Percentiles rank a stretch among this genome's conserved stretches.
Conservation (phyloP, 2,329 filamentous ascomycete species). For the Colletotrichum australisinense region DNA sequence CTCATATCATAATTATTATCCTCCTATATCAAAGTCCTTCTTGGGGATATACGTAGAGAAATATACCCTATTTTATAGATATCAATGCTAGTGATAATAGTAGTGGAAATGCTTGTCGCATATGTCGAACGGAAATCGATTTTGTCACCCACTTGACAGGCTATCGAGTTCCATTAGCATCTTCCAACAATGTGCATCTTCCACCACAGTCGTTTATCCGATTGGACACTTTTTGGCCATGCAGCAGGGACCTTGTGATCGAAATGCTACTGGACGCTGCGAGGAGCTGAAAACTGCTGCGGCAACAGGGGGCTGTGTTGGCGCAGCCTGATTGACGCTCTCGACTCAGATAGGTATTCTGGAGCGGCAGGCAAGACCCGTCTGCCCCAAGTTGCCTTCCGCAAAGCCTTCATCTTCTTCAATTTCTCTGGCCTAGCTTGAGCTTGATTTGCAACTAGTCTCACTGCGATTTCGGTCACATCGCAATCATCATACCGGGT, state of each 20-base stretch:
- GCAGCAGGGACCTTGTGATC: background rate
- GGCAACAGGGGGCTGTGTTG: background rate
- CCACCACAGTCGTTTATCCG: background rate
- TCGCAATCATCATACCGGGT: background rate
- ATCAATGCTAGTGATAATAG: too few species aligned
- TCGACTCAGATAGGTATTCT: background rate
- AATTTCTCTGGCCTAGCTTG: background rate
- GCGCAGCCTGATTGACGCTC: background rate
- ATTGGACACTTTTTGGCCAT: background rate
- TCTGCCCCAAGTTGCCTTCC: background rate
- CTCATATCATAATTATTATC: too few species aligned
- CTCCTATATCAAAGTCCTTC: too few species aligned
- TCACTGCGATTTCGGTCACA: background rate
- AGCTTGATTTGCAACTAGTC: background rate
- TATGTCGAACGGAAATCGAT: too few species aligned
- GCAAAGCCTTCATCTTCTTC: background rate
- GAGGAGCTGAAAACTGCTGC: background rate
- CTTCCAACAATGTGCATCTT: background rate
- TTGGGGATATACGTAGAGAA: too few species aligned
- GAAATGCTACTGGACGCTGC: background rate
- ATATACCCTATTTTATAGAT: too few species aligned
- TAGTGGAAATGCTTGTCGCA: too few species aligned
- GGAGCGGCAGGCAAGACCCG: background rate
- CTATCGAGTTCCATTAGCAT: background rate
- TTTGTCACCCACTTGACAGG: too few species aligned